Conservation (phyloP, 1,284 basidiomycete species). For the Cutaneotrichosporon cutaneum region DNA sequence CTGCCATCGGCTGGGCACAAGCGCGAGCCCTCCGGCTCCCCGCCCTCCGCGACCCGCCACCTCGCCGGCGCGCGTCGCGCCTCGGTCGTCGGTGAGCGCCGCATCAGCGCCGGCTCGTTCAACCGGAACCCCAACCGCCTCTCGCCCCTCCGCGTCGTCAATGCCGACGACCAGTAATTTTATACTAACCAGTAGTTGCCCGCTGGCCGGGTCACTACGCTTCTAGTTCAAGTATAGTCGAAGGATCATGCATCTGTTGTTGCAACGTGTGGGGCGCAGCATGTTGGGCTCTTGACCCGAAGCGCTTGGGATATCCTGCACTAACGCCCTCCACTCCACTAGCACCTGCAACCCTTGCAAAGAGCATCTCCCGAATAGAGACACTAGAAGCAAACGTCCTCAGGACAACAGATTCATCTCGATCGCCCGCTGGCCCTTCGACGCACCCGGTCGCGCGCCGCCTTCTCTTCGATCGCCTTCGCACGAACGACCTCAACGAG, state of each 20-base stretch:
- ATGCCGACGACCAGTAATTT: conserved; percentile 7
- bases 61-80: conserved; percentile 9
- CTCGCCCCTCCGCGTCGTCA: conserved; percentile 18
- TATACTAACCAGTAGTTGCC: neutral
- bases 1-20: conserved; percentile 1
- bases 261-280: too few relatives aligned
- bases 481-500: neutral
- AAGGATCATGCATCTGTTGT: conserved; percentile 9
- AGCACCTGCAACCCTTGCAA: too few relatives aligned
- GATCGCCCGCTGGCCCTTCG: too few relatives aligned
- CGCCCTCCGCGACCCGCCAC: conserved; percentile 4
- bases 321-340: too few relatives aligned
- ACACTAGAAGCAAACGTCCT: too few relatives aligned
- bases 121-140: neutral
- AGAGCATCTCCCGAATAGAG: too few relatives aligned
- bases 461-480: neutral
- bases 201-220: too few relatives aligned
- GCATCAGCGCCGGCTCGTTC: neutral
- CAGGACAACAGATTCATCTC: too few relatives aligned
- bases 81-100: neutral
- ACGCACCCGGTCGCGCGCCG: neutral
- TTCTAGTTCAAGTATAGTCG: neutral
- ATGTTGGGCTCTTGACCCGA: too few relatives aligned
- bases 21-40: neutral
- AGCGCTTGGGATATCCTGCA: too few relatives aligned